Evolutionary conservation across 495 filamentous ascomycete species (phyloP), one percentile per base, ranked within the genome.

Genomic region (Xylaria curta): DNA sequence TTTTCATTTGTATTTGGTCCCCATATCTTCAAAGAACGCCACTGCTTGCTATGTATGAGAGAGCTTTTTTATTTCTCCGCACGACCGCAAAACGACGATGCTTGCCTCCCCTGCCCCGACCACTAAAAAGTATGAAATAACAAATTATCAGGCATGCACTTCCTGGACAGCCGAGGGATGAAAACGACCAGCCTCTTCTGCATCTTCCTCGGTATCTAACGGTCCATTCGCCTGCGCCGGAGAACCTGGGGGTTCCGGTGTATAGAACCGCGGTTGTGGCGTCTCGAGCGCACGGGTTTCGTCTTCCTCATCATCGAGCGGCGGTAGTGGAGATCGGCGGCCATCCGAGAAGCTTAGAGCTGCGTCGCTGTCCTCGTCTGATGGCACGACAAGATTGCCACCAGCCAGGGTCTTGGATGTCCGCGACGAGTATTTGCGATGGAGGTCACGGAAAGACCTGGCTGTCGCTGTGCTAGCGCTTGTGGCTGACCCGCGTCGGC

Each of bases 381-480:
- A 86, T 3, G 81, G 82, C 19, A 85, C 75, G 13, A 79, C 75
- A 36, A 84, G 78, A 65, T 76, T 82, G 13, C 77, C 79, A 36
- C 72, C 71, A 0, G 56, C 31, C 13, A 70, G 68, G 17, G 76
- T 73, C 63, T 79, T 75, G 31, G 78, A 75, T 40, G 79, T 73
- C 53, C 85, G 81, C 17, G 85, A 81, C 9, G 85, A 87, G 73
- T 84, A 85, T 69, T 84, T 86, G 38, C 84, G 79, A 72, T 88
- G 85, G 42, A 88, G 75, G 12, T 87, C 85, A 40, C 85, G 79
- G 71, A 89, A 88, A 68, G 86, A 88, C 58, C 82, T 78, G 19
- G 86, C 87, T 2, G 87, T 89, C 36, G 87, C 85, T 2, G 86
- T 88, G 76, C 85, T 88, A 8, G 83, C 83, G 67, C 87, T 89